A percentile compares a stretch with the other conserved stretches of the same genome.
Conservation (phyloP, 495 filamentous ascomycete genomes). For the Penicillium soppii region DNA sequence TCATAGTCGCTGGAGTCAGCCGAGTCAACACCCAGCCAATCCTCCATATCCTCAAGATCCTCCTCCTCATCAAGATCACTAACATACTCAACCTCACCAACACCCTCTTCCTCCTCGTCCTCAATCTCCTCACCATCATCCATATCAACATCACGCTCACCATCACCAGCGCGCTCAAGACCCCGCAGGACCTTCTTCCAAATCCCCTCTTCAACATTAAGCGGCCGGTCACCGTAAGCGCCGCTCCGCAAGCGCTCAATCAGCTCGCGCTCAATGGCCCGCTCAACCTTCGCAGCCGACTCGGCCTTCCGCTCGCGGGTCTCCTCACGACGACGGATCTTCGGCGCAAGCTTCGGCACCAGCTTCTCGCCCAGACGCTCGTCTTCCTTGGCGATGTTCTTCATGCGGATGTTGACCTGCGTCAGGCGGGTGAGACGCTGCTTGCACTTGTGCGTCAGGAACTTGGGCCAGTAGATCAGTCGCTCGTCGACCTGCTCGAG, state of each 20-base stretch:
- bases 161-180: conserved; percentile 83
- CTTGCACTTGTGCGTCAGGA: conserved; percentile 95
- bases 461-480: conserved; percentile 95
- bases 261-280: conserved; percentile 92
- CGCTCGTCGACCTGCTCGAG: conserved; percentile 84
- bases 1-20: conserved; percentile 54
- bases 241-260: conserved; percentile 88
- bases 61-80: conserved; percentile 66
- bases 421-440: conserved; percentile 92
- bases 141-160: conserved; percentile 79
- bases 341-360: conserved; percentile 89
- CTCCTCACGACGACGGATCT: conserved; percentile 83
- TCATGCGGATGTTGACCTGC: conserved; percentile 87
- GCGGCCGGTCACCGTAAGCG: conserved; percentile 89
- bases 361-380: conserved; percentile 86
- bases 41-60: conserved; percentile 70
- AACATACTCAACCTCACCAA: conserved; percentile 84
- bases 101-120: conserved; percentile 68
- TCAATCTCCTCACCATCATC: conserved; percentile 82
- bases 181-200: conserved; percentile 98
- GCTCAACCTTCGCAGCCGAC: conserved; percentile 91
- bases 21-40: conserved; percentile 67
- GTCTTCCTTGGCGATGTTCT: conserved; percentile 80
- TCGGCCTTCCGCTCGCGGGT: conserved; percentile 92
- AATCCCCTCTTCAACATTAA: conserved; percentile 90